These are phyloP conservation scores for Saturnispora serradocipensis DNA, from an alignment of 805 yeast species.

Conservation along the genomic window DNA sequence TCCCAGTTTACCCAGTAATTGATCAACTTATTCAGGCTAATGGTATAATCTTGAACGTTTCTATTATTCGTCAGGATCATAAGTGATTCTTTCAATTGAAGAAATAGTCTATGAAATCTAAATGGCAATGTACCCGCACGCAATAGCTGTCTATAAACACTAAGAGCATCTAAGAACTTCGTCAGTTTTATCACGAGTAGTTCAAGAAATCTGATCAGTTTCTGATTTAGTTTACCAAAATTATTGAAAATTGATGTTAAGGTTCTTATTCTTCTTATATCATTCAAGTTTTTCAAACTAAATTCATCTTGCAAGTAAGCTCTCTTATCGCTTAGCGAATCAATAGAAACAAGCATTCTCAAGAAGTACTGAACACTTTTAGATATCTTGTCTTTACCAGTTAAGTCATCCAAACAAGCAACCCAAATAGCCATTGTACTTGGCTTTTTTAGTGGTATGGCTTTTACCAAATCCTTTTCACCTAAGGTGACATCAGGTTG, in stretches of 20 bases:
- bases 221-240: constrained; percentile 24
- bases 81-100: constrained; percentile 25
- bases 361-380: constrained; percentile 53
- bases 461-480: neutral
- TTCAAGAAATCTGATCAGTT: constrained; percentile 18
- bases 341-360: constrained; percentile 34
- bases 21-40: constrained; percentile 17
- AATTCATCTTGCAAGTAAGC: neutral
- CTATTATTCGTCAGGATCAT: constrained; percentile 11
- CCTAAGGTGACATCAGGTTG: neutral
- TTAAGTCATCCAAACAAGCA: constrained; percentile 35
- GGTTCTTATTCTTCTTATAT: neutral
- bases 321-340: neutral
- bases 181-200: constrained; percentile 7
- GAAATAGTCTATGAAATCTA: constrained; percentile 33
- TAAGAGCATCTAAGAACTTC: constrained; percentile 30
- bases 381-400: constrained; percentile 67
- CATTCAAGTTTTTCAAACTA: neutral
- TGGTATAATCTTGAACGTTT: constrained; percentile 11
- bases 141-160: constrained; percentile 54
- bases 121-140: constrained; percentile 67
- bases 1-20: constrained; percentile 33
- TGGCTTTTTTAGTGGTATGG: neutral
- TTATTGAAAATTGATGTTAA: constrained; percentile 1
- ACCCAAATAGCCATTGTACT: constrained; percentile 9